phyloP scores from a whole-genome alignment of 2,329 filamentous ascomycete species.

The Talaromyces verruculosus region DNA sequence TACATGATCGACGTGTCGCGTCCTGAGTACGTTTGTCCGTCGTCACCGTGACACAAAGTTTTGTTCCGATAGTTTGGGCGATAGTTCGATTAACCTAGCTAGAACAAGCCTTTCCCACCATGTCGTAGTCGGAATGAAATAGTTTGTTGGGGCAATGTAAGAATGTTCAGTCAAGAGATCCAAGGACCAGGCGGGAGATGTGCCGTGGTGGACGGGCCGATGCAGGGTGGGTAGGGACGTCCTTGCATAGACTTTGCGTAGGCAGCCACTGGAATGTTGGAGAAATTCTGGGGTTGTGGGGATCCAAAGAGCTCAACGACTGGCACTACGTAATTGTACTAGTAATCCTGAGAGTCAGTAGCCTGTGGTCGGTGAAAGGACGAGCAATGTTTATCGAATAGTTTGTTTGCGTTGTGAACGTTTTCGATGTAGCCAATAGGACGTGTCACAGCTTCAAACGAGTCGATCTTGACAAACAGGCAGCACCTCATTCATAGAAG shows the following conservation, averaged over 20 bases:
- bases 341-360: not conserved
- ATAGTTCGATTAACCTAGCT: not conserved
- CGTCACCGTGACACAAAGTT: not conserved
- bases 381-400: not conserved
- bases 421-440: not conserved
- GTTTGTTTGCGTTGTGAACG: not conserved
- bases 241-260: slow-evolving; percentile 17
- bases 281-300: slow-evolving; percentile 17
- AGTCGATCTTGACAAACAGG: not conserved
- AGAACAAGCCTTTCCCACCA: not conserved
- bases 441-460: not conserved
- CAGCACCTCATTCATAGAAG: not conserved
- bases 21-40: not conserved
- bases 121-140: not conserved
- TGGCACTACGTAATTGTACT: not conserved
- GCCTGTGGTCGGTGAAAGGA: not conserved
- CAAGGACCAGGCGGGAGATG: slow-evolving; percentile 2
- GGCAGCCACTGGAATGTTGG: slow-evolving; percentile 16
- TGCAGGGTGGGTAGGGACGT: slow-evolving; percentile 6
- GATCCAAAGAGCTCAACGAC: not conserved
- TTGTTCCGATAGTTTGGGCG: not conserved
- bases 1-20: slow-evolving; percentile 22
- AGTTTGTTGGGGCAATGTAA: not conserved
- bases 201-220: slow-evolving; percentile 12
- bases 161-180: not conserved